Conservation (phyloP, 1,284 basidiomycete species). For the Cutaneotrichosporon cavernicola region DNA sequence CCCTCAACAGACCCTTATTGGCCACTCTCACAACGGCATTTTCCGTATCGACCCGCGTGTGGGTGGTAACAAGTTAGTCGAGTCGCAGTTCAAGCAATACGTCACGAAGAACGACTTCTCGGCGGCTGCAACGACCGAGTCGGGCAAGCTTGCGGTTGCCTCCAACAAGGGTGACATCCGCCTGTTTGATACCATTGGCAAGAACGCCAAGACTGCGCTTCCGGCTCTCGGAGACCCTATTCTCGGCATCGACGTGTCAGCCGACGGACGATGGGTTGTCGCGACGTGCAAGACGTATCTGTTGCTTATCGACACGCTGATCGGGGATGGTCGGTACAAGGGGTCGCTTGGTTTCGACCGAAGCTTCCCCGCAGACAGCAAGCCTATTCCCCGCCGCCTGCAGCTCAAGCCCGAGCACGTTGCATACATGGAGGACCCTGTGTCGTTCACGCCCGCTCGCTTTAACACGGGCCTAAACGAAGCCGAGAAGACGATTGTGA, state of each 20-base stretch:
- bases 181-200: slow-evolving; percentile 92
- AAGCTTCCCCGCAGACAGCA: slow-evolving; percentile 89
- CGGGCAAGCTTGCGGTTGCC: slow-evolving; percentile 86
- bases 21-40: slow-evolving; percentile 80
- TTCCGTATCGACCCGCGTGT: slow-evolving; percentile 96
- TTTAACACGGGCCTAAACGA: slow-evolving; percentile 88
- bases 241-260: slow-evolving; percentile 88
- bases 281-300: slow-evolving; percentile 95
- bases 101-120: slow-evolving; percentile 94
- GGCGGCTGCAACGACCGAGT: slow-evolving; percentile 81
- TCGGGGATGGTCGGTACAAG: slow-evolving; percentile 83
- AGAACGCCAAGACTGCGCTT: slow-evolving; percentile 98
- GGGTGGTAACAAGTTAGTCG: slow-evolving; percentile 87
- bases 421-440: slow-evolving; percentile 86
- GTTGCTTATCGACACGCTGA: slow-evolving; percentile 90
- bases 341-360: slow-evolving; percentile 90
- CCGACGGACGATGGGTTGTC: slow-evolving; percentile 90
- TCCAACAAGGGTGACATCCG: slow-evolving; percentile 96
- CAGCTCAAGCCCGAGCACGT: slow-evolving; percentile 90
- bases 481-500: slow-evolving; percentile 93
- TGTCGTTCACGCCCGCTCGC: slow-evolving; percentile 89
- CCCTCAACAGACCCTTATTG: slow-evolving; percentile 87
- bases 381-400: slow-evolving; percentile 85
- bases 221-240: slow-evolving; percentile 95
- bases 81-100: slow-evolving; percentile 95